phyloP scores from a whole-genome alignment of 345 rosid species.

The Cardamine resedifolia region DNA sequence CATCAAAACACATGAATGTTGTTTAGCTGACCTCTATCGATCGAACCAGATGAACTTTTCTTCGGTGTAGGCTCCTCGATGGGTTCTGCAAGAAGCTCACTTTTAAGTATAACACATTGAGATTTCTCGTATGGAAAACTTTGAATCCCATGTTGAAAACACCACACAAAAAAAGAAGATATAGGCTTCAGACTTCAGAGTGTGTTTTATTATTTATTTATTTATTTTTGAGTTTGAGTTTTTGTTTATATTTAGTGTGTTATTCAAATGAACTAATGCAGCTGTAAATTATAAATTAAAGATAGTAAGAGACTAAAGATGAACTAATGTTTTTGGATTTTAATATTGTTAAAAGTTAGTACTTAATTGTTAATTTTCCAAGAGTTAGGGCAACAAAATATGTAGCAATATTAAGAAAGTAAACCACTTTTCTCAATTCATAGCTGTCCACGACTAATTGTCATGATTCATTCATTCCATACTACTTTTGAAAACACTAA shows the following conservation, averaged over 20 bases:
- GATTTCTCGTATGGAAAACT: neutral
- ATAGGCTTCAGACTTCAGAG: neutral
- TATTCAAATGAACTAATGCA: too few relatives aligned
- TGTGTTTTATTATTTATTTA: neutral
- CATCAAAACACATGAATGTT: neutral
- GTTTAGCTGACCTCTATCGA: constrained; percentile 61
- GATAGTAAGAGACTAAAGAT: neutral
- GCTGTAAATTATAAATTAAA: neutral
- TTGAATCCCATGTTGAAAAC: neutral
- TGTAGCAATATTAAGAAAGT: constrained; percentile 18
- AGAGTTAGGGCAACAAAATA: constrained; percentile 12
- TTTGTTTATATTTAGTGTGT: too few relatives aligned
- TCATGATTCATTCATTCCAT: constrained; percentile 26
- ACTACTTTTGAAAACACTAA: constrained; percentile 19
- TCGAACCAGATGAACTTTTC: constrained; percentile 63
- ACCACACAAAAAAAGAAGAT: neutral
- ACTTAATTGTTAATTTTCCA: neutral
- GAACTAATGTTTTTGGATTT: neutral
- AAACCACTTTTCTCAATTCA: constrained; percentile 14
- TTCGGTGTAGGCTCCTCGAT: constrained; percentile 50
- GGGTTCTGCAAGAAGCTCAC: constrained; percentile 50
- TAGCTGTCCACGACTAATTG: constrained; percentile 35
- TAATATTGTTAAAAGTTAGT: constrained; percentile 10
- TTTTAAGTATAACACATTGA: constrained; percentile 5
- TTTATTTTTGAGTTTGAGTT: too few relatives aligned